These are phyloP conservation scores for Lasiosphaeria hispida DNA, from an alignment of 495 filamentous ascomycete species.

Conservation along the genomic window DNA sequence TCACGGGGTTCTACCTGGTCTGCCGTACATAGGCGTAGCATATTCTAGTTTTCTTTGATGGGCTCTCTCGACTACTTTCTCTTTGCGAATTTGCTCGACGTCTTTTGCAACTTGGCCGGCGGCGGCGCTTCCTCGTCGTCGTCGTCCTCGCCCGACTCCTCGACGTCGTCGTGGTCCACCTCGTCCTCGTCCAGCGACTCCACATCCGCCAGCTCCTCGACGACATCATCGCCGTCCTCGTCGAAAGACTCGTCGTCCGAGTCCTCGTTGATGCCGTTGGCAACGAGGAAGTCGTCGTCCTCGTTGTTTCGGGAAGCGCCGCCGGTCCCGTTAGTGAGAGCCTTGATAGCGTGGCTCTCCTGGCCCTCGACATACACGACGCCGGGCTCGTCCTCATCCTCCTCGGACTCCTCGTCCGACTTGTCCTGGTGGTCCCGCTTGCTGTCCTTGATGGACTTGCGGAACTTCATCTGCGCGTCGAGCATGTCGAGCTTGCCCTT, in stretches of 20 bases:
- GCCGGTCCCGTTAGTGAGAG: conserved; percentile 39
- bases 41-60: not conserved
- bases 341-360: conserved; percentile 49
- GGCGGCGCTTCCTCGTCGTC: conserved; percentile 33
- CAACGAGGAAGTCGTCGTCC: conserved; percentile 26
- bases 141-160: conserved; percentile 30
- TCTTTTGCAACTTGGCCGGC: conserved; percentile 37
- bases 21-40: not conserved
- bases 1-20: too few relatives aligned
- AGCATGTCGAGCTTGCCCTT: conserved; percentile 93
- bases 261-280: conserved; percentile 24
- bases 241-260: conserved; percentile 34
- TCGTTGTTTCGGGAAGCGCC: conserved; percentile 20
- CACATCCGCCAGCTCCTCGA: conserved; percentile 29
- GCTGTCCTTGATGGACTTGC: conserved; percentile 58
- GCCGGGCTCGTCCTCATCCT: conserved; percentile 49
- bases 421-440: conserved; percentile 56
- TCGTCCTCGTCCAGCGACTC: conserved; percentile 40
- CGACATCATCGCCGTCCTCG: conserved; percentile 28
- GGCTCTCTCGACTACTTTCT: conserved; percentile 19
- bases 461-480: conserved; percentile 77
- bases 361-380: conserved; percentile 88
- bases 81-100: conserved; percentile 24
- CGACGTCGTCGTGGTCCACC: conserved; percentile 39
- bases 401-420: conserved; percentile 78